Percentiles rank a stretch among this genome's conserved stretches.
Conservation (phyloP, 2,329 filamentous ascomycete genomes). For the Ascochyta clinopodiicola region DNA sequence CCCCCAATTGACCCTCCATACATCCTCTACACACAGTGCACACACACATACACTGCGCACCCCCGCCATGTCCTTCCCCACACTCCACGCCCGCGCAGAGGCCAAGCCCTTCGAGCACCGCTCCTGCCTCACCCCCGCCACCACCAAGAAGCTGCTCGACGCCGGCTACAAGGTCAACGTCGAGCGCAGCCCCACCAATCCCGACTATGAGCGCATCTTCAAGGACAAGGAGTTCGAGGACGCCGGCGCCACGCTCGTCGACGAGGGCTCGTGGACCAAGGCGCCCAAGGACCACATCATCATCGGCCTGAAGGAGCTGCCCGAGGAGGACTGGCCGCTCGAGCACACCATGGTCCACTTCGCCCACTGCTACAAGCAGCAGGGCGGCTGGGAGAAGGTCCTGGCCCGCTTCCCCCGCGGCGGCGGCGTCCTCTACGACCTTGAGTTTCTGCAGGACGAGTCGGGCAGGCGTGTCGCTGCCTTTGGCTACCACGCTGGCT, state of each 20-base stretch:
- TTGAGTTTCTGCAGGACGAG: constrained; percentile 84
- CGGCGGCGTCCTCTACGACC: constrained; percentile 78
- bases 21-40: neutral
- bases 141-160: constrained; percentile 49
- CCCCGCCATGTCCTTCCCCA: constrained; percentile 43
- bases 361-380: constrained; percentile 53
- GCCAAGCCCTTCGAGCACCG: constrained; percentile 51
- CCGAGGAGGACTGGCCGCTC: constrained; percentile 48
- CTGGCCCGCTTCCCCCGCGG: constrained; percentile 81
- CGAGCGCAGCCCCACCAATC: constrained; percentile 48
- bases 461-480: constrained; percentile 73
- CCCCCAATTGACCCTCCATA: constrained; percentile 15
- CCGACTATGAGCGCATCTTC: constrained; percentile 51
- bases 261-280: constrained; percentile 47
- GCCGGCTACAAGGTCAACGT: constrained; percentile 51
- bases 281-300: constrained; percentile 50
- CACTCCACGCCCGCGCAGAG: constrained; percentile 52
- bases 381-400: constrained; percentile 71
- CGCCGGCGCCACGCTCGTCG: constrained; percentile 48
- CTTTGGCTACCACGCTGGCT: constrained; percentile 64
- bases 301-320: constrained; percentile 52
- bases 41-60: neutral
- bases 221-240: constrained; percentile 50
- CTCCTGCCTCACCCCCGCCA: constrained; percentile 49
- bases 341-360: constrained; percentile 52